Evolutionary conservation across 257 asterid genomes (phyloP).

Genomic region (Solanum pimpinellifolium): DNA sequence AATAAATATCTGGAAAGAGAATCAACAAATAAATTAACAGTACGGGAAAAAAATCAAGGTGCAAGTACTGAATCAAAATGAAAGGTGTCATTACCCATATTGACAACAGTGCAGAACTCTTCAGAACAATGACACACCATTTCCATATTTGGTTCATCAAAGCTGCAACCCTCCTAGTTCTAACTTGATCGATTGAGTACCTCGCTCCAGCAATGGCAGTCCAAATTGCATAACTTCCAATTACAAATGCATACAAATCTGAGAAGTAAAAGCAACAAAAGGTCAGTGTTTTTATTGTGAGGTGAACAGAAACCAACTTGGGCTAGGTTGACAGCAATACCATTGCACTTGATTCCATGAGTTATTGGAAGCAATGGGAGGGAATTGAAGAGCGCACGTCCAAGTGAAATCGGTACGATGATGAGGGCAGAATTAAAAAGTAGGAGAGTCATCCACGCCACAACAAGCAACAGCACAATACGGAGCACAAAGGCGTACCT

Average conservation of each 20-base stretch:
- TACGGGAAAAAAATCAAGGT: background rate
- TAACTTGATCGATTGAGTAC: conserved; percentile 63
- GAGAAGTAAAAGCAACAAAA: background rate
- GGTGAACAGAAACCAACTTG: background rate
- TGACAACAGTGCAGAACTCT: conserved; percentile 70
- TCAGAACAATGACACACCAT: conserved; percentile 83
- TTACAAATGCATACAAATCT: conserved; percentile 88
- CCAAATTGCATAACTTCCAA: conserved; percentile 97
- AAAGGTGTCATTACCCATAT: conserved; percentile 64
- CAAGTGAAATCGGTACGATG: conserved; percentile 83
- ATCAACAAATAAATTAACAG: background rate
- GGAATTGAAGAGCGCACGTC: conserved; percentile 63
- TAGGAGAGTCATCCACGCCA: conserved; percentile 96
- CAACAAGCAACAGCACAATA: conserved; percentile 64
- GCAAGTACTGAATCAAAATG: background rate
- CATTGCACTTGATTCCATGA: conserved; percentile 94
- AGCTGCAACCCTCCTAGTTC: conserved; percentile 53
- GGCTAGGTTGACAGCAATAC: conserved; percentile 20
- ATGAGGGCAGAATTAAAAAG: conserved; percentile 72
- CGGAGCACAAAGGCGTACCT: conserved; percentile 88
- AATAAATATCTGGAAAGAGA: conserved; percentile 55
- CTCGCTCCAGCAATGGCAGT: conserved; percentile 85
- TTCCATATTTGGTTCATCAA: conserved; percentile 68
- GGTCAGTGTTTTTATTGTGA: background rate
- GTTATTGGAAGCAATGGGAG: conserved; percentile 88